Percentiles rank a stretch among this genome's conserved stretches.
Evolutionary conservation across 768 basidiomycete species (phyloP).

Genomic region (Ephemerocybe angulata): DNA sequence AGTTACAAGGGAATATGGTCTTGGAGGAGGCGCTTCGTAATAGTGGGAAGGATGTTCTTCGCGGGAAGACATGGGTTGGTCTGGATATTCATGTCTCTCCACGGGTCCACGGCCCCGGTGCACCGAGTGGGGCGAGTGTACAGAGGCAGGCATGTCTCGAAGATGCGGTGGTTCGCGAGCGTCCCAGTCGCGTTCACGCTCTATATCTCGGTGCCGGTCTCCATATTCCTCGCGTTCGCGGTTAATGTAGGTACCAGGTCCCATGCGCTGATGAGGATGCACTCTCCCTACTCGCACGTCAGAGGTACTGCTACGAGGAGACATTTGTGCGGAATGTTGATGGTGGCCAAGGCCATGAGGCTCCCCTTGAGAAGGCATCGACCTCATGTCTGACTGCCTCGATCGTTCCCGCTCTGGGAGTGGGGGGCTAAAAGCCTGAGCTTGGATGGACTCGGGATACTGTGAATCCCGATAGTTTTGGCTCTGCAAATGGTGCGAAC

Average conservation of each 20-base stretch:
- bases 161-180: constrained; percentile 18
- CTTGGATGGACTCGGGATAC: constrained; percentile 43
- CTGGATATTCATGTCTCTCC: constrained; percentile 28
- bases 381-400: constrained; percentile 43
- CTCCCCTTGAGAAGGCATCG: constrained; percentile 24
- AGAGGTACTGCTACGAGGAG: constrained; percentile 33
- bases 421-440: constrained; percentile 49
- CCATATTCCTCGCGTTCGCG: constrained; percentile 46
- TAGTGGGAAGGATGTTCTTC: constrained; percentile 36
- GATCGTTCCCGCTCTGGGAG: constrained; percentile 43
- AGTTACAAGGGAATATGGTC: constrained; percentile 38
- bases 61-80: constrained; percentile 27
- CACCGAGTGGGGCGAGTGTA: constrained; percentile 41
- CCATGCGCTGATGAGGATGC: constrained; percentile 67
- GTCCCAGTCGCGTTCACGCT: constrained; percentile 23
- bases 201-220: constrained; percentile 43
- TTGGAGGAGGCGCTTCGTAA: constrained; percentile 27
- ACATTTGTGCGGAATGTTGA: constrained; percentile 29
- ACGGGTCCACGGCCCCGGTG: constrained; percentile 32
- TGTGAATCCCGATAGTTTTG: constrained; percentile 40
- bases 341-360: constrained; percentile 29
- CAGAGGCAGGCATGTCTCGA: constrained; percentile 19
- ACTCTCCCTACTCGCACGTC: constrained; percentile 25
- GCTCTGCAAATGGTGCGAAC: constrained; percentile 40
- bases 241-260: constrained; percentile 56